Evolutionary conservation across 805 yeast genomes (phyloP).

Genomic region (Saccharomycopsis malanga): DNA sequence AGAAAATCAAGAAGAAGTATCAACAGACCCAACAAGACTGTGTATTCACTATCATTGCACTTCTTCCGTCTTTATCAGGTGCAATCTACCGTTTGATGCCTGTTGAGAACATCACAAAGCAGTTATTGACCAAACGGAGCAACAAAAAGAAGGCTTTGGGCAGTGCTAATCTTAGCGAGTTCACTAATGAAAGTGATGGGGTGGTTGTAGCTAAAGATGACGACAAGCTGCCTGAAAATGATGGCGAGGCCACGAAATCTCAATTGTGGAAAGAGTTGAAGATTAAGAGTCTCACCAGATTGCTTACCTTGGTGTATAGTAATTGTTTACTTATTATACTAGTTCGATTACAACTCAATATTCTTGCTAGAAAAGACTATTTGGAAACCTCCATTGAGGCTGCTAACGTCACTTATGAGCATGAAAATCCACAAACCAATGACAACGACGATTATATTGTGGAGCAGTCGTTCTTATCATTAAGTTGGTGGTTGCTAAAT

Average conservation of each 20-base stretch:
- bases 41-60: constrained; percentile 70
- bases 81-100: constrained; percentile 57
- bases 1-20: constrained; percentile 72
- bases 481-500: constrained; percentile 91
- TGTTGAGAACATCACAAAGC: constrained; percentile 66
- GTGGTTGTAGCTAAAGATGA: constrained; percentile 18
- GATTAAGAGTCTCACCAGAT: constrained; percentile 62
- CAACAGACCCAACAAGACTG: constrained; percentile 92
- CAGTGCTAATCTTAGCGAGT: constrained; percentile 23
- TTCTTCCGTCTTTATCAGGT: constrained; percentile 66
- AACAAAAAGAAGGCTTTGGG: constrained; percentile 39
- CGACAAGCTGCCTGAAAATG: constrained; percentile 9
- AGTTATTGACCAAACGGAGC: constrained; percentile 39
- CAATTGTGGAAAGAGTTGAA: constrained; percentile 84
- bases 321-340: constrained; percentile 65
- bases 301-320: constrained; percentile 63
- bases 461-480: constrained; percentile 77
- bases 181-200: constrained; percentile 26
- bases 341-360: constrained; percentile 79
- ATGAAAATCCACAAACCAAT: constrained; percentile 17
- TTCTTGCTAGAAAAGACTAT: constrained; percentile 81
- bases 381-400: constrained; percentile 67
- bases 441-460: constrained; percentile 42
- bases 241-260: constrained; percentile 38
- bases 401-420: constrained; percentile 44